A percentile compares a stretch with the other conserved stretches of the same genome.
Conservation (phyloP, 2,329 filamentous ascomycete genomes). For the Sphaerulina populicola region DNA sequence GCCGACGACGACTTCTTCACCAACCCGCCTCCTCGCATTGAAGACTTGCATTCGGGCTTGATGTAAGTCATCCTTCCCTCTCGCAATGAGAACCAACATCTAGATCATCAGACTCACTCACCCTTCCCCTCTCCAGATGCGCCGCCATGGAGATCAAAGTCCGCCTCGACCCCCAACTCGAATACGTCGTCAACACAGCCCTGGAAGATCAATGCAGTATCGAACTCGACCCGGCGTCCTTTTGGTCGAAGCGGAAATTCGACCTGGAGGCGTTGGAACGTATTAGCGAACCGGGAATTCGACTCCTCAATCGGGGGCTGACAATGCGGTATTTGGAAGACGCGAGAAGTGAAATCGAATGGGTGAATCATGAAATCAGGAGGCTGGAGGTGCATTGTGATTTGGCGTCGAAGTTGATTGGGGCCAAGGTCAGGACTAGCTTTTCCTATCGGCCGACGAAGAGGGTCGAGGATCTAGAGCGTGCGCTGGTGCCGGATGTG, state of each 20-base stretch:
- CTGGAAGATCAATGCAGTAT: conserved; percentile 9
- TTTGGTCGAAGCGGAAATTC: conserved; percentile 7
- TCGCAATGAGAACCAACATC: neutral
- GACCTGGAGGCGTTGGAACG: conserved; percentile 5
- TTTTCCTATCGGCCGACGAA: conserved; percentile 12
- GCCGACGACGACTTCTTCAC: conserved; percentile 11
- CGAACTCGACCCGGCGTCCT: conserved; percentile 9
- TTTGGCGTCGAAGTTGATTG: conserved; percentile 9
- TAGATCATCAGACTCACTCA: neutral
- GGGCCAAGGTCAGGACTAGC: neutral
- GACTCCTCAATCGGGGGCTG: neutral
- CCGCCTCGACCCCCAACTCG: conserved; percentile 14
- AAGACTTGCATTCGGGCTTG: conserved; percentile 9
- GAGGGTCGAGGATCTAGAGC: conserved; percentile 1
- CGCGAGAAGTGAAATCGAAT: conserved; percentile 14
- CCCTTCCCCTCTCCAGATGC: neutral
- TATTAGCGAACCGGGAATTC: conserved; percentile 4
- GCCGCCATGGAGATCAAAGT: conserved; percentile 10
- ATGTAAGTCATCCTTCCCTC: neutral
- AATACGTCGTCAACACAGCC: conserved; percentile 2
- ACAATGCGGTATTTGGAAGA: conserved; percentile 6
- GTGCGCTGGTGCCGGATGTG: conserved; percentile 3
- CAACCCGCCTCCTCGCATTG: conserved; percentile 6
- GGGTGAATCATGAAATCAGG: conserved; percentile 12
- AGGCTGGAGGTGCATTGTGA: conserved; percentile 15